Evolutionary conservation across 768 basidiomycete species (phyloP).

Genomic region (Kwoniella newhampshirensis): DNA sequence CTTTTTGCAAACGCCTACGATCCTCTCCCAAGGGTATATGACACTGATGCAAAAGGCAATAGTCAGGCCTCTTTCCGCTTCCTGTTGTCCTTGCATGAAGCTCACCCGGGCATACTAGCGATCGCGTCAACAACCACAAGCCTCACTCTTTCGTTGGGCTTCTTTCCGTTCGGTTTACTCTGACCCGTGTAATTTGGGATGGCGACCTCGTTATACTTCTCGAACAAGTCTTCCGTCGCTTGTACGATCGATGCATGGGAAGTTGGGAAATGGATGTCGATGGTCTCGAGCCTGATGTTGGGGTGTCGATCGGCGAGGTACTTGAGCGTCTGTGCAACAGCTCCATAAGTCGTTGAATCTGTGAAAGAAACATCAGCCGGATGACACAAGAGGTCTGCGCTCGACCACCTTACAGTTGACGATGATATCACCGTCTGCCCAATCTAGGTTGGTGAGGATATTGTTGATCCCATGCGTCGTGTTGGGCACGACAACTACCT

Average conservation of each 20-base stretch:
- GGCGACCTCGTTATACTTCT: slow-evolving; percentile 28
- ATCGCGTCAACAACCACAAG: slow-evolving; percentile 72
- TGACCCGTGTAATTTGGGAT: slow-evolving; percentile 47
- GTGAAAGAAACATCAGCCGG: not conserved
- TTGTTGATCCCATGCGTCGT: slow-evolving; percentile 68
- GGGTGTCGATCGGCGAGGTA: slow-evolving; percentile 63
- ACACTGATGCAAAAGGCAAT: slow-evolving; percentile 52
- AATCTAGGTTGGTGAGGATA: slow-evolving; percentile 66
- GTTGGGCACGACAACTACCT: slow-evolving; percentile 57
- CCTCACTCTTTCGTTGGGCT: slow-evolving; percentile 56
- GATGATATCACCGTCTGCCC: slow-evolving; percentile 68
- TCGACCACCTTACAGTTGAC: slow-evolving; percentile 60
- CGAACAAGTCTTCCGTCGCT: slow-evolving; percentile 37
- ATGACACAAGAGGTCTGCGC: too few species aligned
- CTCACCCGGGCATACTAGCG: slow-evolving; percentile 61
- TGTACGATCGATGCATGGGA: slow-evolving; percentile 62
- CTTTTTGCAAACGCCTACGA: slow-evolving; percentile 66
- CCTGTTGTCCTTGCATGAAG: not conserved
- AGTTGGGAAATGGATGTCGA: slow-evolving; percentile 62
- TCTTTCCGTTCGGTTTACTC: slow-evolving; percentile 33
- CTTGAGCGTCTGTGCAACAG: slow-evolving; percentile 60
- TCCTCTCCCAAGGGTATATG: slow-evolving; percentile 68
- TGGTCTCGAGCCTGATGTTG: slow-evolving; percentile 59
- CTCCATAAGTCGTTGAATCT: slow-evolving; percentile 64
- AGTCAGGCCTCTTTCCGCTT: not conserved